Evolutionary conservation across 345 rosid species (phyloP), one percentile per base, ranked within the genome.

Genomic region (Lenwebbia sp.): DNA sequence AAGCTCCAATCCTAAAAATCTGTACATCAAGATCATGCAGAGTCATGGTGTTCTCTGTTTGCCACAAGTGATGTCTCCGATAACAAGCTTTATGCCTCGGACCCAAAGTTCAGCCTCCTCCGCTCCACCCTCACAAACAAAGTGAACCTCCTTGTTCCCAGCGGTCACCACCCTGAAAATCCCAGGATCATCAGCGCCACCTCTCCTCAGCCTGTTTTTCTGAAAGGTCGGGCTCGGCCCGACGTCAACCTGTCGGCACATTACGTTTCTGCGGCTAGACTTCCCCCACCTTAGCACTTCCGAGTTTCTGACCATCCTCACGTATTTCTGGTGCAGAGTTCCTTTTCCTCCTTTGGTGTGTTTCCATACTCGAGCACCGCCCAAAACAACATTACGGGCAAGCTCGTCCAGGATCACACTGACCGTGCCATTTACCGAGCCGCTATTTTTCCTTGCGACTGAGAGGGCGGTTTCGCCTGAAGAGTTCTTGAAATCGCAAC

Each of bases 81-180:
- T 94, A 83, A 95, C 94, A n/a, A 96, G 94, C 93, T 91, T 94
- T 89, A 97, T 95, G 10, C 99, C 99, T 84, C 99, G 91, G 40
- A 92, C 97, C 99, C 98, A 97, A 78, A 95, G 91, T 94, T 95
- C 92, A n/a, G 99, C 99, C 87, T 85, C 86, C 86, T 91, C 98
- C 13, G 85, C 54, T 50, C 99, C 99, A 33, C 98, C 98, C 25
- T 93, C 88, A 76, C 97, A 97, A 9, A 89, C 92, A 88, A 97
- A 95, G 88, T 97, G 99, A 53, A 96, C 83, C 90, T 94, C 99
- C 88, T 90, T 96, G 90, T 92, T 94, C 89, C 86, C 92, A 41
- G 91, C 89, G 1, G 98, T 96, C 88, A 93, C 88, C 30, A 98
- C 92, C 86, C 97, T 88, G 87, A 98, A 98, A 54, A 93, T 56